Conservation (phyloP, 371 early-diverging fungal species). For the Saksenaea vasiformis region DNA sequence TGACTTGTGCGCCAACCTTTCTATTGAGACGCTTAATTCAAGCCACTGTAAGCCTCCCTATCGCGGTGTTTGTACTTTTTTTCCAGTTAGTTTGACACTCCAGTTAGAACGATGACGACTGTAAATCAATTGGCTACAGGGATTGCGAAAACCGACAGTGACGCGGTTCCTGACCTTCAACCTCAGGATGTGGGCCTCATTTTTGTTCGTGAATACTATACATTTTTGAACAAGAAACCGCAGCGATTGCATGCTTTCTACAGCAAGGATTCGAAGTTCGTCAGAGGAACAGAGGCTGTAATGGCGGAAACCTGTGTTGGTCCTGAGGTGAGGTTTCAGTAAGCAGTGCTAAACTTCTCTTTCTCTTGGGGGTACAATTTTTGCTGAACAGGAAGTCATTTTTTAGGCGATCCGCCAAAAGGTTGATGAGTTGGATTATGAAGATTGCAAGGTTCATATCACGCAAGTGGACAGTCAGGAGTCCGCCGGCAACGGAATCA, state of each 20-base stretch:
- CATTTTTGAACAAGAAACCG: constrained; percentile 88
- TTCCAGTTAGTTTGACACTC: not conserved
- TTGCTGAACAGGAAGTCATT: not conserved
- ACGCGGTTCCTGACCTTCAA: constrained; percentile 13
- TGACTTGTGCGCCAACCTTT: constrained; percentile 5
- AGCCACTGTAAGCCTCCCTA: constrained; percentile 4
- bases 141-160: not conserved
- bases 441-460: constrained; percentile 85
- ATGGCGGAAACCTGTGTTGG: constrained; percentile 28
- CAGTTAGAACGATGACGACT: not conserved
- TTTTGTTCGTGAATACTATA: constrained; percentile 96
- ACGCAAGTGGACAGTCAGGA: constrained; percentile 87
- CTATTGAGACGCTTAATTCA: not conserved
- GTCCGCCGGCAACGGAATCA: constrained; percentile 77
- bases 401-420: constrained; percentile 76
- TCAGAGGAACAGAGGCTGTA: constrained; percentile 88
- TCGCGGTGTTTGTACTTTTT: not conserved
- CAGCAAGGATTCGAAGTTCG: constrained; percentile 74
- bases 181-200: constrained; percentile 86
- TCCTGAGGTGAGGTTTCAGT: constrained; percentile 28
- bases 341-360: not conserved
- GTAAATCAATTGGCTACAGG: not conserved
- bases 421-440: constrained; percentile 73
- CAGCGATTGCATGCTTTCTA: constrained; percentile 86
- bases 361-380: not conserved